Evolutionary conservation across 106 monocot species (phyloP).

Genomic region (Acorus gramineus): DNA sequence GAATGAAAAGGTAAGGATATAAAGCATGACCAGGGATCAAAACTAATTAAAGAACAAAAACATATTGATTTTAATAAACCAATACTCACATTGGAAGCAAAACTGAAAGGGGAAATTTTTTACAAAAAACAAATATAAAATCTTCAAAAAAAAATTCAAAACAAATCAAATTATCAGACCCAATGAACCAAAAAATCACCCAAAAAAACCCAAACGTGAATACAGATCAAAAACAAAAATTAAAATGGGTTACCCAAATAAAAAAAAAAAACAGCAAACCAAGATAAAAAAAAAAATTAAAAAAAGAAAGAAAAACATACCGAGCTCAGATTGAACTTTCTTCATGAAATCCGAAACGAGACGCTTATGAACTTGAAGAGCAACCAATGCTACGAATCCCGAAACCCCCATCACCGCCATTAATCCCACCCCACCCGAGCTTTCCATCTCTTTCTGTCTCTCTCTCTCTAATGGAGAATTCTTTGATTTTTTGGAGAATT

Average conservation of each 20-base stretch:
- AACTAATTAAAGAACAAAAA: no score
- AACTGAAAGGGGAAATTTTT: no score
- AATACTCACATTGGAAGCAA: no score
- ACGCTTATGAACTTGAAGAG: constrained; percentile 32
- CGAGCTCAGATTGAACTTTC: constrained; percentile 27
- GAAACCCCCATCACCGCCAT: constrained; percentile 49
- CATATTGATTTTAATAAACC: no score
- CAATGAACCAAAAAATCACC: no score
- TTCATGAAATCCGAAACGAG: constrained; percentile 42
- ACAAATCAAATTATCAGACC: no score
- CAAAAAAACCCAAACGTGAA: no score
- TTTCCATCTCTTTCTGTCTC: constrained; percentile 26
- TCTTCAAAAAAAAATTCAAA: no score
- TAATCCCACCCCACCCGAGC: constrained; percentile 33
- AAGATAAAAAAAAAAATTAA: not conserved
- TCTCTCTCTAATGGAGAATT: not conserved
- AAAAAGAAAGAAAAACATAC: constrained; percentile 11
- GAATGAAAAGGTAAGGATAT: no score
- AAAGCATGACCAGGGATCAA: no score
- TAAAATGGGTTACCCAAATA: not conserved
- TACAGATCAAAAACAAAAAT: no score
- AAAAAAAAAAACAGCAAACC: not conserved
- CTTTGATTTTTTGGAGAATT: not conserved
- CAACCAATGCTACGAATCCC: constrained; percentile 37
- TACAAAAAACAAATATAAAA: no score